These are phyloP conservation scores for Chalciporus pseudorubinellus DNA, from an alignment of 768 basidiomycete genomes.

Conservation along the genomic window DNA sequence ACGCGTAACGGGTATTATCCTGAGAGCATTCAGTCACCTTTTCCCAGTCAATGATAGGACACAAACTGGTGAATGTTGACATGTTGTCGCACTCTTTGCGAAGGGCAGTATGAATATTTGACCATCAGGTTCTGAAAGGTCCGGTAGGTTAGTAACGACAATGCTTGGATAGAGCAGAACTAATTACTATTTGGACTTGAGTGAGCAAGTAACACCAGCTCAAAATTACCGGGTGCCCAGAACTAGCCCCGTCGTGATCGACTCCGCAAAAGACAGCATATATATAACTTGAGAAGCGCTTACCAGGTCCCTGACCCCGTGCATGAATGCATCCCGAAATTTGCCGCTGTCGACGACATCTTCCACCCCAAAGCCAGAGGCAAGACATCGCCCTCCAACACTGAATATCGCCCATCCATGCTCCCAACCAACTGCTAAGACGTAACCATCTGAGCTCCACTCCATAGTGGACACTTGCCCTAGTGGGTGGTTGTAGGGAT, in stretches of 20 bases:
- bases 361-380: conserved; percentile 71
- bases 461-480: conserved; percentile 69
- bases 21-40: conserved; percentile 30
- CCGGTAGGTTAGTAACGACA: conserved; percentile 4
- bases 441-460: conserved; percentile 97
- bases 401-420: conserved; percentile 90
- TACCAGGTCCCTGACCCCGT: conserved; percentile 73
- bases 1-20: conserved; percentile 96
- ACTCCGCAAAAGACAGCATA: background rate
- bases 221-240: conserved; percentile 92
- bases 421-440: conserved; percentile 89
- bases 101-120: conserved; percentile 88
- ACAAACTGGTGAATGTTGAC: conserved; percentile 86
- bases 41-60: background rate
- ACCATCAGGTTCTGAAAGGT: conserved; percentile 49
- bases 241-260: conserved; percentile 50
- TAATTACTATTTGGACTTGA: conserved; percentile 49
- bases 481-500: conserved; percentile 52
- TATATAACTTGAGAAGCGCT: conserved; percentile 24
- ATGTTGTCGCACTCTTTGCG: conserved; percentile 91
- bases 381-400: conserved; percentile 83
- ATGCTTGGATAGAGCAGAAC: background rate
- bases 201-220: conserved; percentile 73
- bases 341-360: conserved; percentile 53
- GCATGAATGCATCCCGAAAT: conserved; percentile 85